Percentiles rank a stretch among this genome's conserved stretches.
phyloP scores from a whole-genome alignment of 805 yeast species.

The Metschnikowia kofuensis region DNA sequence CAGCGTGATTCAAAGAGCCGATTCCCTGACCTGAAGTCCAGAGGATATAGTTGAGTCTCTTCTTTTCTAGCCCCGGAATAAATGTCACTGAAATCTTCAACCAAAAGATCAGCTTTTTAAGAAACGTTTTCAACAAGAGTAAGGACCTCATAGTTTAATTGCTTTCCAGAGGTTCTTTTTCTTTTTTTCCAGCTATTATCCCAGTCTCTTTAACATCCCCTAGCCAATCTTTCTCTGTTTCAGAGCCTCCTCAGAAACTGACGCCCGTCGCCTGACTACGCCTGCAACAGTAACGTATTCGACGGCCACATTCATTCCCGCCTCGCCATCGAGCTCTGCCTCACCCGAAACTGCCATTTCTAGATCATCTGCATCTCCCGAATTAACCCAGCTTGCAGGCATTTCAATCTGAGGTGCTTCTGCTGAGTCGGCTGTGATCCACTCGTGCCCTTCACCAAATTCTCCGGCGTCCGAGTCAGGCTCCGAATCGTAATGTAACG shows the following conservation, averaged over 20 bases:
- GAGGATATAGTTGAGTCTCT: no score
- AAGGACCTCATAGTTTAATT: no score
- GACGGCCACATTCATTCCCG: slow-evolving; percentile 37
- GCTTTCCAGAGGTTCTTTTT: no score
- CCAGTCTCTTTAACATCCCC: neutral
- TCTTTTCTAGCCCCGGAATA: no score
- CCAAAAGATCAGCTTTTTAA: no score
- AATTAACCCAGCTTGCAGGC: slow-evolving; percentile 27
- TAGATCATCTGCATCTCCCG: slow-evolving; percentile 40
- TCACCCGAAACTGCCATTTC: slow-evolving; percentile 25
- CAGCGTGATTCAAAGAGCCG: no score
- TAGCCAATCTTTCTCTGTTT: slow-evolving; percentile 3
- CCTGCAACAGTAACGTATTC: slow-evolving; percentile 38
- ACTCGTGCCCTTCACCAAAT: slow-evolving; percentile 5
- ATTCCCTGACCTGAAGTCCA: no score
- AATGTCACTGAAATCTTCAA: no score
- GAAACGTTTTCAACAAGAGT: no score
- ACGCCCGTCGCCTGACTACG: slow-evolving; percentile 25
- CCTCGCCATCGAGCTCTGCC: slow-evolving; percentile 24
- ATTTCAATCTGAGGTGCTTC: slow-evolving; percentile 19
- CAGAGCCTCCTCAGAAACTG: slow-evolving; percentile 14
- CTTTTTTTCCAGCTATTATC: neutral
- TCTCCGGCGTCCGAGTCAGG: slow-evolving; percentile 17
- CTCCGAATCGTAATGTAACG: slow-evolving; percentile 33
- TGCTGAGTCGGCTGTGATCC: slow-evolving; percentile 15